Base-by-base conservation (phyloP, 2,329 filamentous ascomycete genomes). In the Curvularia sp. region DNA sequence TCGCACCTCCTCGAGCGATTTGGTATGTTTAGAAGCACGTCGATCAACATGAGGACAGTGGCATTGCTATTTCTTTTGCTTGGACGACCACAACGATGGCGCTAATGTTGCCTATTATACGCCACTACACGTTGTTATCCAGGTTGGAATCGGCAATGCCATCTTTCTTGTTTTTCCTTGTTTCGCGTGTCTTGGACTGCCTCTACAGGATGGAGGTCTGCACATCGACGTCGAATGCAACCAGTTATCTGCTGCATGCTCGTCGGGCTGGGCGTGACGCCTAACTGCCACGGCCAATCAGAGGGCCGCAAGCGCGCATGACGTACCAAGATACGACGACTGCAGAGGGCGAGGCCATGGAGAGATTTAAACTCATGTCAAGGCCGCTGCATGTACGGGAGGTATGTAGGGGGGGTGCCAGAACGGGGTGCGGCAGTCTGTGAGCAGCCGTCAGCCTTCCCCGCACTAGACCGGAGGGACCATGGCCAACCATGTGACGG, bases 21-120 rank as follows among this genome's bases (percentile, higher is more conserved):
- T 74, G 68, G 63, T 75, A 75, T 49, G 65, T 74, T 28, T 74
- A 66, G 57, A 38, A 3, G 27, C n/a, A 13, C 27, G 15, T 32
- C 3, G 43, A 21, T 27, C 27, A 12, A 2, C 12, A 30, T 32
- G 18, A 12, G 18, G 43, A 47, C 18, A 13, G n/a, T 25, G 43
- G 25, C 18, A 8, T 19, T 28, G 5, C 39, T 18, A 13, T 36
- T 49, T 27, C 36, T 28, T 42, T 49, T 48, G 23, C 18, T 28
- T 27, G n/a, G 32, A 28, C 25, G 46, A 21, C 3, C 4, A n/a
- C 12, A 10, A 39, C 4, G 18, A n/a, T n/a, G n/a, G n/a, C 18
- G 49, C 42, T 30, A n/a, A 12, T 19, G n/a, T 54, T 54, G 43
- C 18, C 46, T 49, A 42, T 54, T 25, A 30, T 32, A 38, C n/a